Conservation (phyloP, 2,329 filamentous ascomycete species). For the Cadophora sp. region DNA sequence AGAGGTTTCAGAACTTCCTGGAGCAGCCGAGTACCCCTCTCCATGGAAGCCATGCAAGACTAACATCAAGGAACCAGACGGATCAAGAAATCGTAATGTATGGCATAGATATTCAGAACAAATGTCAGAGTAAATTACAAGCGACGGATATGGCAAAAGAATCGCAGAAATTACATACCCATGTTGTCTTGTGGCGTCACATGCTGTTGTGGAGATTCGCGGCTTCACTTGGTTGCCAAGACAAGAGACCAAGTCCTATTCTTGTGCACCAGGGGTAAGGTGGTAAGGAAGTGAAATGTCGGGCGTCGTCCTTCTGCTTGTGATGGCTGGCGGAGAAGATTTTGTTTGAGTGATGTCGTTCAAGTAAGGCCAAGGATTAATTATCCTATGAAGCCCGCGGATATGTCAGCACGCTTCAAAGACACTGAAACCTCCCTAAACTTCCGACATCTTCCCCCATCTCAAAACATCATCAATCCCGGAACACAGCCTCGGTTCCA, state of each 20-base stretch:
- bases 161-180: not conserved
- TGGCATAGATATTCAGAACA: not conserved
- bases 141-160: not conserved
- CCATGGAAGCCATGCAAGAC: too few relatives aligned
- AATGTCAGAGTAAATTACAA: not conserved
- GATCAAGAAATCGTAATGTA: not conserved
- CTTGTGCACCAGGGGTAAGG: too few relatives aligned
- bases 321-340: not conserved
- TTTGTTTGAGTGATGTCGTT: slow-evolving; percentile 2
- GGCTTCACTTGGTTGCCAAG: too few relatives aligned
- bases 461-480: not conserved
- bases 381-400: not conserved
- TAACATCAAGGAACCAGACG: not conserved
- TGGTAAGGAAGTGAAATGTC: too few relatives aligned
- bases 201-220: too few relatives aligned
- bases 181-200: too few relatives aligned
- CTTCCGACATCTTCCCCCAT: not conserved
- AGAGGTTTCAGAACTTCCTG: too few relatives aligned
- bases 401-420: not conserved
- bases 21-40: too few relatives aligned
- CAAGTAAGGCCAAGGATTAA: not conserved
- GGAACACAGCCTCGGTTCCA: not conserved
- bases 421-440: not conserved
- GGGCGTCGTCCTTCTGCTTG: too few relatives aligned
- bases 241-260: too few relatives aligned